phyloP scores from a whole-genome alignment of 345 rosid species.

The Salix viminalis region DNA sequence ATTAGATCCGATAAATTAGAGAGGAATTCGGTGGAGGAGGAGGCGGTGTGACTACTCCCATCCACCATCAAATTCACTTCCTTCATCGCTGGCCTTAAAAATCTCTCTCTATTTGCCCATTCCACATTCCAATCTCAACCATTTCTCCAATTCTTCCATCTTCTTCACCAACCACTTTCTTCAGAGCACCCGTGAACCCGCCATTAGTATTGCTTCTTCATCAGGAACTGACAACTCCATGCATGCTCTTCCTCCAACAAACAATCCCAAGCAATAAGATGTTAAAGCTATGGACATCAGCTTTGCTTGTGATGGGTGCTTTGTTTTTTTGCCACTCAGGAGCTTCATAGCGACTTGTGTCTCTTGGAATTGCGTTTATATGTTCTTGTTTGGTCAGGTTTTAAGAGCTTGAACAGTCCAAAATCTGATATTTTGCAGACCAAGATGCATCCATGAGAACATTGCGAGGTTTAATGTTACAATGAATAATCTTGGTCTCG shows the following conservation, averaged over 20 bases:
- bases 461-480: slow-evolving; percentile 14
- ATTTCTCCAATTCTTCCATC: neutral
- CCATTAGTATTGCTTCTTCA: neutral
- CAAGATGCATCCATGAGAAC: neutral
- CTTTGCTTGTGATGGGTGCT: slow-evolving; percentile 4
- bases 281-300: slow-evolving; percentile 24
- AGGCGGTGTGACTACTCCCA: neutral
- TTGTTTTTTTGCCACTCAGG: slow-evolving; percentile 5
- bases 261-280: neutral
- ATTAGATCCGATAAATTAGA: neutral
- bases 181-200: slow-evolving; percentile 21
- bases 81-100: neutral
- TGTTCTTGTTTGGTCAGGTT: slow-evolving; percentile 17
- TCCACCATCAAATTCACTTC: slow-evolving; percentile 9
- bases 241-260: slow-evolving; percentile 2
- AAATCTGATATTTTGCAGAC: slow-evolving; percentile 4
- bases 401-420: slow-evolving; percentile 3
- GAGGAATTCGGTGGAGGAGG: neutral
- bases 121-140: neutral
- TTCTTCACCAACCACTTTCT: slow-evolving; percentile 10
- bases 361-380: neutral
- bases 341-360: slow-evolving; percentile 3
- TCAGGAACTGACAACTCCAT: neutral
- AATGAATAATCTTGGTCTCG: slow-evolving; percentile 14
- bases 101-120: neutral